Evolutionary conservation across 768 basidiomycete species (phyloP).

Genomic region (Zangia roseola): DNA sequence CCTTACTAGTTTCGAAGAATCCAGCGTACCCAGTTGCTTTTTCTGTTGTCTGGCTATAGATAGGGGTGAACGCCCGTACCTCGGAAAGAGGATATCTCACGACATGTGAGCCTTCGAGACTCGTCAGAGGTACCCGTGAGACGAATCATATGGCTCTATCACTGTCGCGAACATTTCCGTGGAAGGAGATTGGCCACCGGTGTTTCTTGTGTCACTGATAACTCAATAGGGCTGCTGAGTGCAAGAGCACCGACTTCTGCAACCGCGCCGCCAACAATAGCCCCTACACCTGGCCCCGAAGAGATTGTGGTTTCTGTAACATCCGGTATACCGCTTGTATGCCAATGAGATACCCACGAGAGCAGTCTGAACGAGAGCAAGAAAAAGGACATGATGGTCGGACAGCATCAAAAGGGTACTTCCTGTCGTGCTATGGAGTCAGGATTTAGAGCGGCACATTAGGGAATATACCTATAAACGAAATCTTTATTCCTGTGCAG

Average conservation of each 20-base stretch:
- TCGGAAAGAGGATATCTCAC: neutral
- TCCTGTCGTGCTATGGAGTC: too few relatives aligned
- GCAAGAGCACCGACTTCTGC: neutral
- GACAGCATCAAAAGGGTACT: conserved; percentile 13
- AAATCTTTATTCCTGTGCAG: neutral
- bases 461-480: conserved; percentile 2
- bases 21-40: neutral
- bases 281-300: neutral
- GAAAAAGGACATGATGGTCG: conserved; percentile 9
- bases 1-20: neutral
- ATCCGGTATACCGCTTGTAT: too few relatives aligned
- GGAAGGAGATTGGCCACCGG: neutral
- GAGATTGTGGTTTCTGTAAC: too few relatives aligned
- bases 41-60: too few relatives aligned
- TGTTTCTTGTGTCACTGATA: neutral
- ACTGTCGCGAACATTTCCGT: neutral
- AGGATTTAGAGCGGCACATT: too few relatives aligned
- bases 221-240: neutral
- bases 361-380: neutral
- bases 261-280: conserved; percentile 7
- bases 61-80: too few relatives aligned
- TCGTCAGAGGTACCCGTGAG: too few relatives aligned
- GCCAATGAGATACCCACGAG: conserved; percentile 1
- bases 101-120: neutral
- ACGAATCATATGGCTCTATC: conserved; percentile 4